A percentile compares a stretch with the other conserved stretches of the same genome.
These are phyloP conservation scores for Yarrowia bubula DNA, from an alignment of 805 yeast genomes.

Conservation along the genomic window DNA sequence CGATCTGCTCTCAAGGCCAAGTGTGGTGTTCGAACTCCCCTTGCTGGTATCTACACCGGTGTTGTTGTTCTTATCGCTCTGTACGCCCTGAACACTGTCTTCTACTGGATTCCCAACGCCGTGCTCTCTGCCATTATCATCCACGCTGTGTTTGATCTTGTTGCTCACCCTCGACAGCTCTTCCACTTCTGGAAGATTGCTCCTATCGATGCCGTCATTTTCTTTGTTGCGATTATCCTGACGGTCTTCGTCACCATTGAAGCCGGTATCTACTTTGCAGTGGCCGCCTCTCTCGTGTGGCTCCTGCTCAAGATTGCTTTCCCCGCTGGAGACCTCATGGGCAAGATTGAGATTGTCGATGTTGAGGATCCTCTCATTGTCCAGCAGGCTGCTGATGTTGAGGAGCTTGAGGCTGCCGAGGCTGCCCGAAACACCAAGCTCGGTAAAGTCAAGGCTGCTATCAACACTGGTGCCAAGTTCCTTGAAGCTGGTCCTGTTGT, in stretches of 20 bases:
- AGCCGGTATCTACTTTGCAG: conserved; percentile 86
- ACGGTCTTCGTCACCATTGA: conserved; percentile 80
- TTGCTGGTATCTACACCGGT: conserved; percentile 90
- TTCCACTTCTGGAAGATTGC: conserved; percentile 67
- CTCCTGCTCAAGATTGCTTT: conserved; percentile 71
- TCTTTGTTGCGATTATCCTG: conserved; percentile 67
- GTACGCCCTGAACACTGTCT: conserved; percentile 77
- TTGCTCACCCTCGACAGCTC: conserved; percentile 50
- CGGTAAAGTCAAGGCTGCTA: background rate
- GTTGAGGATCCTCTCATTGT: conserved; percentile 38
- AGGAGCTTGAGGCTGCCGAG: background rate
- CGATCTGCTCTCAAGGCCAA: conserved; percentile 92
- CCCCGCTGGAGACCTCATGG: conserved; percentile 81
- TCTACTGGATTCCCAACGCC: conserved; percentile 88
- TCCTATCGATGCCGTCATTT: conserved; percentile 73
- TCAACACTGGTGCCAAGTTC: background rate
- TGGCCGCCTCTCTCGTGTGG: conserved; percentile 75
- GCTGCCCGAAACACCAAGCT: background rate
- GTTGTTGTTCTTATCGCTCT: conserved; percentile 82
- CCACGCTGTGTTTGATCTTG: conserved; percentile 86
- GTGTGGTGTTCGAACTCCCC: conserved; percentile 92
- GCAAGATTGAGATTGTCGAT: conserved; percentile 69
- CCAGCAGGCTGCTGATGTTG: conserved; percentile 2
- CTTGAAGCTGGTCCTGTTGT: conserved; percentile 8
- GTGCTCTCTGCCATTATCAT: conserved; percentile 83